Evolutionary conservation across 495 filamentous ascomycete species (phyloP).

Genomic region (Terfezia claveryi): DNA sequence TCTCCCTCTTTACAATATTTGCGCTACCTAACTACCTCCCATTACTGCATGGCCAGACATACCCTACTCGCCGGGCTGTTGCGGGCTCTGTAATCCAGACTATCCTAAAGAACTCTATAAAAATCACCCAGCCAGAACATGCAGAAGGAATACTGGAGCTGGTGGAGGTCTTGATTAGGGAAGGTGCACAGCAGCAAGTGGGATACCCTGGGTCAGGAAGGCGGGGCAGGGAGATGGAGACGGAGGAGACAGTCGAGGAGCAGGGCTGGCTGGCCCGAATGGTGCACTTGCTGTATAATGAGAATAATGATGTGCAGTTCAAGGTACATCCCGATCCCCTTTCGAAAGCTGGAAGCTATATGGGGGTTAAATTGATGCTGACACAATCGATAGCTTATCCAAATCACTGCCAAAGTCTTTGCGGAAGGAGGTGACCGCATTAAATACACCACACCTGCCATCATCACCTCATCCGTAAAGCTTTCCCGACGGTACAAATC

Average conservation of each 20-base stretch:
- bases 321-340: slow-evolving; percentile 27
- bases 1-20: slow-evolving; percentile 80
- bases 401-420: slow-evolving; percentile 71
- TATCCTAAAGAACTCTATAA: slow-evolving; percentile 56
- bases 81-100: slow-evolving; percentile 66
- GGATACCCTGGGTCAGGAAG: slow-evolving; percentile 59
- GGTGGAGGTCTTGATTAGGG: slow-evolving; percentile 72
- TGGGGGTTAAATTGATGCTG: slow-evolving; percentile 9
- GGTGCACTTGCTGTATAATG: slow-evolving; percentile 61
- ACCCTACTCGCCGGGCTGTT: slow-evolving; percentile 72
- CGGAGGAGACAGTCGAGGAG: slow-evolving; percentile 91
- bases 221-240: slow-evolving; percentile 39
- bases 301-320: slow-evolving; percentile 82
- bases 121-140: slow-evolving; percentile 49
- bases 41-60: slow-evolving; percentile 77
- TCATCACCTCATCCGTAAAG: slow-evolving; percentile 76
- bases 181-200: slow-evolving; percentile 63
- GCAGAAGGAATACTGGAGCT: slow-evolving; percentile 78
- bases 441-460: slow-evolving; percentile 78
- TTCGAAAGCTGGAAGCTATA: neutral
- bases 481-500: slow-evolving; percentile 75
- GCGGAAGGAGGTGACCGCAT: slow-evolving; percentile 85
- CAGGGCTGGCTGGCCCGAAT: slow-evolving; percentile 90
- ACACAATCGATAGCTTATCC: slow-evolving; percentile 40
- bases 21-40: slow-evolving; percentile 83